Evolutionary conservation across 108 stramenopile species (phyloP), one percentile per base, ranked within the genome.

Genomic region (Cyclotella atomus): DNA sequence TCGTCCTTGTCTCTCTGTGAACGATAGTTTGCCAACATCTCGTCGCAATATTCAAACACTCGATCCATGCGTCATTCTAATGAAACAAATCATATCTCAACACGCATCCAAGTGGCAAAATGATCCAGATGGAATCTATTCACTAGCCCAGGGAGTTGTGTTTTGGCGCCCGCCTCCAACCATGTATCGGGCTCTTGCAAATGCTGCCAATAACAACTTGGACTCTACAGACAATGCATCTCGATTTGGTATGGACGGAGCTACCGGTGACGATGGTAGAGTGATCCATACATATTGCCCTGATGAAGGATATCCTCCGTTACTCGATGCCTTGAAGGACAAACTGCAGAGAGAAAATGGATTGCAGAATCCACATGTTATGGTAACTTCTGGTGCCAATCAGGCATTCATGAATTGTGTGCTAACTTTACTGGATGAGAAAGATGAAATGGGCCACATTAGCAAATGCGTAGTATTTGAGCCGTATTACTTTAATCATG

Each of bases 401-500:
- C 97, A 97, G 78, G 97, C 97, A 43, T 97, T 91, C 53, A 75
- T 88, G 35, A 97, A 96, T 71, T 85, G 89, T 53, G 90, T 94
- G 16, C 71, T 96, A 36, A 92, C 96, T 8, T 69, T 95, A 10
- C 53, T 95, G 33, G 46, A 68, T 38, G 72, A 84, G 29, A 21
- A 38, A 14, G 76, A 34, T 34, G 43, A 52, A 17, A 21, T 44
- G 21, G 64, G 54, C 4, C 44, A 63, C 55, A 65, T 74, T 33
- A 57, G 57, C 21, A 83, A 88, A 62, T 90, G 85, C 14, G 84
- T 97, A 9, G 84, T 98, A 7, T 93, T 94, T 69, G 54, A 65
- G 53, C 97, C 97, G 1, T 98, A 95, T 70, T 98, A 98, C 70
- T 98, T 97, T 79, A 95, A 94, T 73, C 96, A 98, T 71, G 88